Base-by-base conservation (phyloP, 257 asterid species). In the Solanum bukasovii region DNA sequence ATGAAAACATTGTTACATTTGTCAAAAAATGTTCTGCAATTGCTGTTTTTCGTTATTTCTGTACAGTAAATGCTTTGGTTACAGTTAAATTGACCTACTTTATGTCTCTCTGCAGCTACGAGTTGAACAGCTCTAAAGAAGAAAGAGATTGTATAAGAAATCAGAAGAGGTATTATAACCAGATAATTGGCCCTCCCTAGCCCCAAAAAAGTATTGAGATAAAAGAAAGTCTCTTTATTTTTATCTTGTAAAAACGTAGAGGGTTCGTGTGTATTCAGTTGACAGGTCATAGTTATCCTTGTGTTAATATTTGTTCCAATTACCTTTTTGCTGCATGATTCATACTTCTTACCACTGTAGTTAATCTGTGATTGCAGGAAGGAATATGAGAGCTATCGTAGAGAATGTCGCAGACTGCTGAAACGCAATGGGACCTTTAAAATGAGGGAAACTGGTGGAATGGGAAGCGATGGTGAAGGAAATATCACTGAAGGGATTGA, bases 321-420 rank as follows among this genome's bases (percentile, higher is more conserved):
- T 61, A 35, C 78, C 68, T 16, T 78, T 73, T 52, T 13, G n/a
- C 42, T 81, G 70, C 44, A 46, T 29, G 31, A 29, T 29, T 29
- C 31, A 29, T 29, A 72, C 61, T 73, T 46, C 25, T 56, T 81
- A 91, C 46, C 14, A 11, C 49, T 73, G 31, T 27, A 67, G 46
- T 59, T 16, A 31, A 88, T 86, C 87, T 68, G 84, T 89, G 77
- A 67, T 67, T 90, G 93, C 95, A 96, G 99, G 88, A 93, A 91
- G 94, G 96, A 94, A 87, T 96, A 96, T 89, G 98, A 95, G 90
- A 96, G 93, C 87, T 91, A 95, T 87, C 93, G 96, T 29, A 92
- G 93, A 88, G 95, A 89, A 75, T 94, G 98, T 87, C 92, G 92
- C 79, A 92, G 89, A 23, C 91, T 95, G 85, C 90, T 90, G 87